A percentile compares a stretch with the other conserved stretches of the same genome.
phyloP scores from a whole-genome alignment of 2,329 filamentous ascomycete genomes.

The Neospermospora avenae region DNA sequence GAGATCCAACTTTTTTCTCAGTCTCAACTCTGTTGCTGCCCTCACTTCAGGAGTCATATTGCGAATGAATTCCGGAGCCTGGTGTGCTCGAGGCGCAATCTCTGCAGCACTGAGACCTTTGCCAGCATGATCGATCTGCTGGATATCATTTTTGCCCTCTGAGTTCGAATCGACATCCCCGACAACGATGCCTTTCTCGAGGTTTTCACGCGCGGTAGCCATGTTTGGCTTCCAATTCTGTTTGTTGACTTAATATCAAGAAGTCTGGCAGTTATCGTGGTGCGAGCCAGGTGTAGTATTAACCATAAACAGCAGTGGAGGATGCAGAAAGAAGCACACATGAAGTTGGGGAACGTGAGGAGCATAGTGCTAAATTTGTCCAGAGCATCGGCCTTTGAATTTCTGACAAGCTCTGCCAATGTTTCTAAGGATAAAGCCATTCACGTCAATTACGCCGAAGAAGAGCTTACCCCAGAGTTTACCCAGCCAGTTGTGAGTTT shows the following conservation, averaged over 20 bases:
- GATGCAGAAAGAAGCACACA: neutral
- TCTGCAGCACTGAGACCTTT: neutral
- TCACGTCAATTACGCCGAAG: neutral
- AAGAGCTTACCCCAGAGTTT: constrained; percentile 11
- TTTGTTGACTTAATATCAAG: neutral
- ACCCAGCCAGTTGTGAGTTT: constrained; percentile 8
- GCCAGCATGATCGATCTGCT: constrained; percentile 21
- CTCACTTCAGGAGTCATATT: constrained; percentile 51
- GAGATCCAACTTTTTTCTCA: constrained; percentile 63
- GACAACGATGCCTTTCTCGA: constrained; percentile 15
- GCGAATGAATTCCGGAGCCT: constrained; percentile 36
- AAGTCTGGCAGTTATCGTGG: neutral
- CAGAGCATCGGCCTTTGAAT: constrained; percentile 2
- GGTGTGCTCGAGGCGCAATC: neutral
- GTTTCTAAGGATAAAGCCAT: constrained; percentile 2
- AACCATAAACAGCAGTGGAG: neutral
- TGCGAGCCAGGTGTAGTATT: too few relatives aligned
- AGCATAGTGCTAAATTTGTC: neutral
- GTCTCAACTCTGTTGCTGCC: constrained; percentile 48
- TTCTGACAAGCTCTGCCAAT: constrained; percentile 12
- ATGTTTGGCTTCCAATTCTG: neutral
- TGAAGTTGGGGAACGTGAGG: neutral
- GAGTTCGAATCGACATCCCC: constrained; percentile 23
- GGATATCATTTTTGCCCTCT: constrained; percentile 15
- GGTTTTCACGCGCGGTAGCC: constrained; percentile 12